Percentiles rank a stretch among this genome's conserved stretches.
Conservation (phyloP, 169 alveolate genomes). For the Plasmodium inui region DNA sequence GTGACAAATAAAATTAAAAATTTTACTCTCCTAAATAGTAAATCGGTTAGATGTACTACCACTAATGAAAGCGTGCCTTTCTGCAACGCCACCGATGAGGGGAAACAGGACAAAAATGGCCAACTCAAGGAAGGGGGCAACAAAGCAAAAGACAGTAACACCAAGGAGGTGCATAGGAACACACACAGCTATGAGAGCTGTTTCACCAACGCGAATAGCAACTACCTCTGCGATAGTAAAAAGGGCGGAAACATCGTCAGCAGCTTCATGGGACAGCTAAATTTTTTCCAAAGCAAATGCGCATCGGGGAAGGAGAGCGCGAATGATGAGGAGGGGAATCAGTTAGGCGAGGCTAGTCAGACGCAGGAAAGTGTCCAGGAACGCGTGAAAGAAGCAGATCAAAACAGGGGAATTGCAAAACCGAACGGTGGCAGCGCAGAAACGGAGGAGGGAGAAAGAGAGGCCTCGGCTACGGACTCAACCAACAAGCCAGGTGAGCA, state of each 20-base stretch:
- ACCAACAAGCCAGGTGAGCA: background rate
- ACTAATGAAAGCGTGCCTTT: background rate
- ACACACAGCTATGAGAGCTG: background rate
- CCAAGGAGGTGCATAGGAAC: background rate
- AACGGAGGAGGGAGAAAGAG: background rate
- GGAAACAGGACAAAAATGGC: conserved; percentile 8
- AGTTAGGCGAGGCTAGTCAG: background rate
- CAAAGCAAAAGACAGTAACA: background rate
- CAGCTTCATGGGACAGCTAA: conserved; percentile 19
- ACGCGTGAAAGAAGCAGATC: too few species aligned
- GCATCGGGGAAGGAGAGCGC: background rate
- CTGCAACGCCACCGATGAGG: background rate
- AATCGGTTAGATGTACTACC: conserved; percentile 8
- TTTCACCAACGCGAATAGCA: background rate
- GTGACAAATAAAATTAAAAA: conserved; percentile 10
- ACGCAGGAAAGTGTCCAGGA: too few species aligned
- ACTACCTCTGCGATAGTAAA: background rate
- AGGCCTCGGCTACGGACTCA: background rate
- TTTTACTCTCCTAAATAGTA: conserved; percentile 26
- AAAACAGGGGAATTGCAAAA: background rate
- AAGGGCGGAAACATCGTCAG: conserved; percentile 3
- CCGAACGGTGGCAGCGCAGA: background rate
- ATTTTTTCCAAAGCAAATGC: conserved; percentile 48
- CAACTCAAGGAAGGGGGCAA: background rate
- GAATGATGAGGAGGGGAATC: background rate